Base-by-base conservation (phyloP, 2,329 filamentous ascomycete genomes). In the Diaporthe longicolla region DNA sequence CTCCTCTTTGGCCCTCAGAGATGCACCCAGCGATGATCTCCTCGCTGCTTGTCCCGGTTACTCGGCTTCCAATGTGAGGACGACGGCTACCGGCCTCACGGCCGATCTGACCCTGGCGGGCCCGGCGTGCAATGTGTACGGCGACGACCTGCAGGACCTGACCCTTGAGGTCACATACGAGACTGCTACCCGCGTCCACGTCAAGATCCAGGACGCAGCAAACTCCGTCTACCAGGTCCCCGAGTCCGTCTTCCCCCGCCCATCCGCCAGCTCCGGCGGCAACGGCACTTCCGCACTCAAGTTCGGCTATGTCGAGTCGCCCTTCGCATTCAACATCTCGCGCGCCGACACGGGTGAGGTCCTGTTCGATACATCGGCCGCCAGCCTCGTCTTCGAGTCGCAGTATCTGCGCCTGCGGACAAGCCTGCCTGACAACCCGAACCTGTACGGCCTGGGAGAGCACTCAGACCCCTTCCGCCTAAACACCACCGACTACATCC, bases 401-500 rank as follows among this genome's bases (percentile, higher is more conserved):
- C 94, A 97, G 81, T 97, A 95, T 78, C 82, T 97, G 32, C 90
- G 92, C 26, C 85, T 96, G 74, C 89, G 93, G 57, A 95, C 94
- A 2, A 89, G 86, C 75, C 85, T 97, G 15, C 93, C 94, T 0
- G 82, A 89, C 0, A 85, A 91, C 70, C 93, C 93, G 0, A 90
- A 93, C 78, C 84, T 97, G 8, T 97, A 97, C 80, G 94, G 94
- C 0, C 87, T 96, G 2, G 94, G 94, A 48, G 94, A 96, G 82
- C 93, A 95, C 80, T 92, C 89, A 3, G 93, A 95, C 77, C 86
- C 91, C 1, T 91, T 95, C 78, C 88, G 89, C 61, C 85, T 95
- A 74, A 91, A 91, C 75, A 93, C 90, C 0, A 91, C 88, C 43
- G 89, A 93, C 81, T 94, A 94, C 80, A 91, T 89, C 45, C 89